Evolutionary conservation across 495 filamentous ascomycete species (phyloP).

Genomic region (Tuber microsphaerosporum): DNA sequence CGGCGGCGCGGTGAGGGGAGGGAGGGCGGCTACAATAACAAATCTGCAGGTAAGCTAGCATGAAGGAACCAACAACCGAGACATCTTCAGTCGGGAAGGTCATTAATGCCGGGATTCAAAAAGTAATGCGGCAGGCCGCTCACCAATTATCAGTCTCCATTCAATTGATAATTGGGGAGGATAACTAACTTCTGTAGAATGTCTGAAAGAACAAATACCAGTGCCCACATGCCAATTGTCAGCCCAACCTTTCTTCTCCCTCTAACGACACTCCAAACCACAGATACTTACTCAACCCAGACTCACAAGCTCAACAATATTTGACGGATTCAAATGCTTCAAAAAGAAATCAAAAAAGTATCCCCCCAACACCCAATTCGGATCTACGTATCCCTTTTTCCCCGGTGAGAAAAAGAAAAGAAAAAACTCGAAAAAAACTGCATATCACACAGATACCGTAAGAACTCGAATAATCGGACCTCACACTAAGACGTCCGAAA

Average conservation of each 20-base stretch:
- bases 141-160: background rate
- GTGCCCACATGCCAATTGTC: background rate
- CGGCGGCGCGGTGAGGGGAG: background rate
- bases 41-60: constrained; percentile 17
- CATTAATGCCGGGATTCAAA: constrained; percentile 45
- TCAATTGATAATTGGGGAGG: constrained; percentile 13
- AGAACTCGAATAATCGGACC: too few species aligned
- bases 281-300: constrained; percentile 36
- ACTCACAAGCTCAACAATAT: constrained; percentile 43
- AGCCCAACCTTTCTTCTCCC: background rate
- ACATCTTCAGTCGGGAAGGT: constrained; percentile 29
- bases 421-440: background rate
- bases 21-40: constrained; percentile 5
- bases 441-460: constrained; percentile 5
- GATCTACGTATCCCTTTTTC: background rate
- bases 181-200: constrained; percentile 38
- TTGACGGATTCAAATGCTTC: constrained; percentile 47
- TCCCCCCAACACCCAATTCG: background rate
- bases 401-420: background rate
- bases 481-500: too few species aligned
- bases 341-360: constrained; percentile 22
- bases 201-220: constrained; percentile 37
- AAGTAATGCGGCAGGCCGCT: constrained; percentile 45
- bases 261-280: constrained; percentile 23
- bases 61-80: constrained; percentile 17